Base-by-base conservation (phyloP, 306 rosid species). In the Cicer bijugum region DNA sequence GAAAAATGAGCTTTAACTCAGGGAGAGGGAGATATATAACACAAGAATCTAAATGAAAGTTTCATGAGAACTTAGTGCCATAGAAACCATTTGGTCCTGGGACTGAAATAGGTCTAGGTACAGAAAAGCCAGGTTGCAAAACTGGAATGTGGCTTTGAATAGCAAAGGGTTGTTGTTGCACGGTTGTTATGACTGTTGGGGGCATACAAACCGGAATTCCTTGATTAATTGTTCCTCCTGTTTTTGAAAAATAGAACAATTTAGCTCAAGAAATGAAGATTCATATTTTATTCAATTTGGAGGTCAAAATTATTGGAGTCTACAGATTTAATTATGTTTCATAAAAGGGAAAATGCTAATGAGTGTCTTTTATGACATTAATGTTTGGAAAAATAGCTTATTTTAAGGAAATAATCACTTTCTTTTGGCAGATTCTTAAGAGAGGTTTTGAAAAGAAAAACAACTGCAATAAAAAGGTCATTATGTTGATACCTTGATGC, bases 111-210 rank as follows among this genome's bases (percentile, higher is more conserved):
- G 87, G 88, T 65, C 84, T 84, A 35, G 80, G 74, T 38, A 82
- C 66, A 19, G 85, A 88, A 75, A 80, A 84, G 71, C 85, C 52
- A 28, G 88, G 86, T 74, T 87, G 98, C 86, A 86, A 60, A 82
- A 80, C 45, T 20, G 88, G 96, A 52, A 82, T 62, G 82, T 75
- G 87, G 80, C 70, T 85, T 59, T 89, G 98, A 81, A 84, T 69
- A 9, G 85, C 78, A 75, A 81, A 87, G 53, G 88, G 84, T 45
- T 86, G 98, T 44, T 86, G 98, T 65, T 84, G 93, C 53, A 81
- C 85, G 50, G 68, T 64, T 45, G 88, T 67, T 78, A 89, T 33
- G 66, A 81, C 80, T 8, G 91, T 85, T 0, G 84, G 87, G 62
- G 95, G 90, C 68, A 82, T 84, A 47, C 85, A 83, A 23, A 85